phyloP scores from a whole-genome alignment of 441 rosid genomes.

The Francoa sonchifolia region DNA sequence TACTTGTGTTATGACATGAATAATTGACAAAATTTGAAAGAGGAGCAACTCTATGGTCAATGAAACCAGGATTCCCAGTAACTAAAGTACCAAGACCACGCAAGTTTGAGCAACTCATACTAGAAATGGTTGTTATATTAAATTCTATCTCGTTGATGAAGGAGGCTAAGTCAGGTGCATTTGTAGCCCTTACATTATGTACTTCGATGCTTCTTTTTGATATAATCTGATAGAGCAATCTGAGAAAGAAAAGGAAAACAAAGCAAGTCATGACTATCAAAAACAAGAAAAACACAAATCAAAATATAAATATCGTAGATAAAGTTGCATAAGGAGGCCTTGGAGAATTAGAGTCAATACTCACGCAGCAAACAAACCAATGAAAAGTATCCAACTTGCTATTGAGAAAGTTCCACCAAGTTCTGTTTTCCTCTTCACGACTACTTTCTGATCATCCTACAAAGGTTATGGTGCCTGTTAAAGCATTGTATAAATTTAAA shows the following conservation, averaged over 20 bases:
- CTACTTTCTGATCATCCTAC: conserved; percentile 78
- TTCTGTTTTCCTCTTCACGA: conserved; percentile 84
- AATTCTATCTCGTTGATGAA: conserved; percentile 74
- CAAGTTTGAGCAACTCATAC: conserved; percentile 79
- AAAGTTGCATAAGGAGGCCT: too few relatives aligned
- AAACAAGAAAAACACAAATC: neutral
- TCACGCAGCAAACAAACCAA: conserved; percentile 89
- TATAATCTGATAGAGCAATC: conserved; percentile 90
- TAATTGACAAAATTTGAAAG: conserved; percentile 44
- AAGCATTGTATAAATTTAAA: neutral
- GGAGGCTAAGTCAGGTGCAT: conserved; percentile 60
- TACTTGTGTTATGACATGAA: conserved; percentile 61
- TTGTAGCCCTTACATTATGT: conserved; percentile 73
- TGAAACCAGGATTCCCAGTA: conserved; percentile 57
- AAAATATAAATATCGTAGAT: too few relatives aligned
- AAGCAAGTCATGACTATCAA: conserved; percentile 16
- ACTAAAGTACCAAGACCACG: conserved; percentile 49
- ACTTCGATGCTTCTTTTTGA: conserved; percentile 75
- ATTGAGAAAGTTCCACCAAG: conserved; percentile 88
- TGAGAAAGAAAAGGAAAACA: conserved; percentile 41
- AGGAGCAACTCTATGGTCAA: conserved; percentile 33
- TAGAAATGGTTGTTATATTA: conserved; percentile 70
- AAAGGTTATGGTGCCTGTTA: neutral
- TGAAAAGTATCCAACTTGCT: conserved; percentile 93
- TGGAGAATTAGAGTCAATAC: conserved; percentile 28